Evolutionary conservation across 371 early-diverging fungal species (phyloP), one percentile per base, ranked within the genome.

Genomic region (Synchytrium microbalum): DNA sequence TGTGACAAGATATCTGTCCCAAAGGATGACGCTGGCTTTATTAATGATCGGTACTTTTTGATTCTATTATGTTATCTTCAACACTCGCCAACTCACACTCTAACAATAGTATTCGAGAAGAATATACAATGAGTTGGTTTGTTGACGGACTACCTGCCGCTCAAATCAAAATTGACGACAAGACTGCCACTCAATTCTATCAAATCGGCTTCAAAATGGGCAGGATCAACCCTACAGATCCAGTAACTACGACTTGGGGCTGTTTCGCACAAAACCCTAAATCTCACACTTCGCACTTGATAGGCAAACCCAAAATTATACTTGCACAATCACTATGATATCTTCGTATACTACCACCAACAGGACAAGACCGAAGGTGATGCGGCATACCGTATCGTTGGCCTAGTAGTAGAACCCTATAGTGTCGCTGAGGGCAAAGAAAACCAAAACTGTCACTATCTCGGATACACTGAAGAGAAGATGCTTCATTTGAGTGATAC

Each of bases 111-210:
- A 92, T 95, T 57, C 73, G 71, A 31, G 90, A 93, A 58, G 86
- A 90, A 26, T 92, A 93, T 73, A 80, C 81, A 51, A 63, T 69
- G 58, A 67, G 61, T 59, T 72, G 77, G 70, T 71, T 93, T 29
- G 88, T 95, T n/a, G 96, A 96, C 75, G 95, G 93, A 0, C 79
- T 95, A 38, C 95, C 96, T 0, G 96, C 91, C 27, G 94, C 91
- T 3, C 83, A 85, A 59, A 70, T 77, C 13, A 79, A 78, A 55
- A 66, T 70, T 1, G 88, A 88, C 58, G 79, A 79, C 33, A 83
- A 79, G 26, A 80, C 84, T 1, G 67, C 78, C 32, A 74, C 81
- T n/a, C 64, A 66, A 38, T 86, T 85, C 62, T 91, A 87, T 69
- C 83, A 84, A 52, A 84, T 92, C 66, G 95, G 95, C 3, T 72